Base-by-base conservation (phyloP, 1,284 basidiomycete genomes). In the Kalmanozyma brasiliensis region DNA sequence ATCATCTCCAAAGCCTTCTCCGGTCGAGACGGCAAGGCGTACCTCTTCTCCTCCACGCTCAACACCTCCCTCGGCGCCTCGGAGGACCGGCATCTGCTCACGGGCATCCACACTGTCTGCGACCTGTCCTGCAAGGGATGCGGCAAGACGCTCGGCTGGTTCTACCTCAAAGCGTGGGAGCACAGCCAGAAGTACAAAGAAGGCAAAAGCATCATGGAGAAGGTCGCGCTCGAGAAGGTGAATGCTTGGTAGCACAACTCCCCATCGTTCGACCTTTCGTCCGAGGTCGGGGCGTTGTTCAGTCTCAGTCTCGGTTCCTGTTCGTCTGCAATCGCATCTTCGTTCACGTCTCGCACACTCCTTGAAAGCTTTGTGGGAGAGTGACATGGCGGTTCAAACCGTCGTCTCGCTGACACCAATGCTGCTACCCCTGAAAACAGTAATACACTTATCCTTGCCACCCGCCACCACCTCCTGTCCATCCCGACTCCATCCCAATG, bases 151-250 rank as follows among this genome's bases (percentile, higher is more conserved):
- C 71, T 93, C 4, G 92, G 92, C 0, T 93, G 91, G 91, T 91
- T 86, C 75, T 93, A 94, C 72, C 87, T 91, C 77, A 90, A 89
- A 74, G 91, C 92, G 8, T 87, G 88, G 2, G 90, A 93, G 72
- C 84, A 85, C 26, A 86, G 87, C 8, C 92, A 94, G 86, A 91
- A 90, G 78, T 93, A 93, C 79, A 93, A 93, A 81, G 92, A 93
- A 87, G 90, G 91, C 88, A 51, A 58, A 47, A 43, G 89, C 76
- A 85, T 93, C n/a, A 85, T 93, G 37, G 91, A 93, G 79, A 86
- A 89, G 40, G 90, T 91, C 83, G 88, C 87, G 74, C 82, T 93
- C 5, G 84, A 90, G 49, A 92, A 92, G 79, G 89, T 91, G 78
- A 92, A 92, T 76, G 86, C 86, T 23, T 93, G 91, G 91, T 83